Percentiles rank a stretch among this genome's conserved stretches.
These are phyloP conservation scores for Paradendryphiella salina DNA, from an alignment of 2,329 filamentous ascomycete genomes.

Conservation along the genomic window DNA sequence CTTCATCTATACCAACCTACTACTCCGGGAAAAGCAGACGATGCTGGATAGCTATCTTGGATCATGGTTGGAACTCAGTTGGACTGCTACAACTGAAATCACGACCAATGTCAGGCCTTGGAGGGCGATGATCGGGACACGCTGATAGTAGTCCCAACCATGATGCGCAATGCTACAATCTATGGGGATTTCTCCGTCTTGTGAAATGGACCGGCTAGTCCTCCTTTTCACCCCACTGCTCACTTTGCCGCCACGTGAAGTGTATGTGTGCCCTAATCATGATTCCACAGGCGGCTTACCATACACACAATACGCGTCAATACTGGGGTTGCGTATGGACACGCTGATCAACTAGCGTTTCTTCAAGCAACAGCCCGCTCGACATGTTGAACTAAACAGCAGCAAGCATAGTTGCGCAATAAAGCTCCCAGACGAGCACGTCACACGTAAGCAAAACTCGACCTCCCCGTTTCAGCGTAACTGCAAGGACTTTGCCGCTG, in stretches of 20 bases:
- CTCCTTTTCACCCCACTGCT: background rate
- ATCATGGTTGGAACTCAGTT: background rate
- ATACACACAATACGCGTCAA: background rate
- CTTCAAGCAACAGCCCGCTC: background rate
- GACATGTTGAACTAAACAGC: slow-evolving; percentile 7
- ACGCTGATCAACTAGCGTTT: slow-evolving; percentile 3
- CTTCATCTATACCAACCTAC: slow-evolving; percentile 10
- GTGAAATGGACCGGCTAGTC: background rate
- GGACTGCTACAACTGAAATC: background rate
- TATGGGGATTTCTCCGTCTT: background rate
- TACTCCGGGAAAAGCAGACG: slow-evolving; percentile 21
- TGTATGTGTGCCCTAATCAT: background rate
- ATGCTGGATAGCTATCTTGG: background rate
- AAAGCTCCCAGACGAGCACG: background rate
- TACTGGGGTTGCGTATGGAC: background rate
- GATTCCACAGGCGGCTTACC: background rate
- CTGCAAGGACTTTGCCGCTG: slow-evolving; percentile 13
- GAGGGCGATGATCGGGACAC: background rate
- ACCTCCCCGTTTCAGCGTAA: slow-evolving; percentile 9
- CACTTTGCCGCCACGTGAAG: background rate
- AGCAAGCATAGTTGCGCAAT: background rate
- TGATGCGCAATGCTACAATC: background rate
- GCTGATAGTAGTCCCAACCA: background rate
- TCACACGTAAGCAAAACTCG: slow-evolving; percentile 25
- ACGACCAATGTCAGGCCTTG: background rate